Conservation (phyloP, 169 alveolate genomes). For the Eimeria praecox region DNA sequence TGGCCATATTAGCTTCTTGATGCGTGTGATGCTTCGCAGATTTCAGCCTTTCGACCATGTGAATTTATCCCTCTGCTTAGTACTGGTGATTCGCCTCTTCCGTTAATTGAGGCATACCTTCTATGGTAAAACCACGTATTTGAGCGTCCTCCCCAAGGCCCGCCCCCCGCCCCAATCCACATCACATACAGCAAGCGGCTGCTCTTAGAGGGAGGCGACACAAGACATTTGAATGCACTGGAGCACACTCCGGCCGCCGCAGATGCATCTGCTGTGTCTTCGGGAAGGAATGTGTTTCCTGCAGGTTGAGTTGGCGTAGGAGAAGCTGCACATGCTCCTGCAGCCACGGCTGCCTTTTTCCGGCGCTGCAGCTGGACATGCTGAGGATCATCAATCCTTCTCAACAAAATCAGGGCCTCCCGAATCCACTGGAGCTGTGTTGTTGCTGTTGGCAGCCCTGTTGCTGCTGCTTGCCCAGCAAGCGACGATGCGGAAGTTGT, state of each 20-base stretch:
- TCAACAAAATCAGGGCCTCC: conserved; percentile 59
- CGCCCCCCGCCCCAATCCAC: conserved; percentile 69
- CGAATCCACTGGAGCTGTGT: conserved; percentile 71
- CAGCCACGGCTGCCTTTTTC: conserved; percentile 32
- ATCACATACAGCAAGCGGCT: conserved; percentile 65
- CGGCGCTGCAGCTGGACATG: conserved; percentile 76
- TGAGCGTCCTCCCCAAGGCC: conserved; percentile 75
- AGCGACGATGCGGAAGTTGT: conserved; percentile 15
- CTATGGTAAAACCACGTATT: conserved; percentile 53
- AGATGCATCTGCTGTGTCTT: conserved; percentile 27
- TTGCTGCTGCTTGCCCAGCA: conserved; percentile 21
- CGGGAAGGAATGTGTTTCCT: neutral
- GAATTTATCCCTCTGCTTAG: neutral
- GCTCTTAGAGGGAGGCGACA: conserved; percentile 13
- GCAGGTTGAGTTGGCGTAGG: conserved; percentile 34
- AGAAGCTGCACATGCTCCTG: conserved; percentile 33
- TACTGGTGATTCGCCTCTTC: neutral
- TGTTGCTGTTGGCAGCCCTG: conserved; percentile 5
- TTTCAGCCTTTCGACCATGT: neutral
- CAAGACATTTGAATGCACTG: neutral
- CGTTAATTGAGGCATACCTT: conserved; percentile 20
- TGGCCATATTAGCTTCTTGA: neutral
- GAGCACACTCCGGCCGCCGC: neutral
- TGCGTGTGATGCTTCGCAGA: neutral
- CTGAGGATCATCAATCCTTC: conserved; percentile 71